These are phyloP conservation scores for Globisporangium uncinulatum DNA, from an alignment of 352 stramenopile species.

Conservation along the genomic window DNA sequence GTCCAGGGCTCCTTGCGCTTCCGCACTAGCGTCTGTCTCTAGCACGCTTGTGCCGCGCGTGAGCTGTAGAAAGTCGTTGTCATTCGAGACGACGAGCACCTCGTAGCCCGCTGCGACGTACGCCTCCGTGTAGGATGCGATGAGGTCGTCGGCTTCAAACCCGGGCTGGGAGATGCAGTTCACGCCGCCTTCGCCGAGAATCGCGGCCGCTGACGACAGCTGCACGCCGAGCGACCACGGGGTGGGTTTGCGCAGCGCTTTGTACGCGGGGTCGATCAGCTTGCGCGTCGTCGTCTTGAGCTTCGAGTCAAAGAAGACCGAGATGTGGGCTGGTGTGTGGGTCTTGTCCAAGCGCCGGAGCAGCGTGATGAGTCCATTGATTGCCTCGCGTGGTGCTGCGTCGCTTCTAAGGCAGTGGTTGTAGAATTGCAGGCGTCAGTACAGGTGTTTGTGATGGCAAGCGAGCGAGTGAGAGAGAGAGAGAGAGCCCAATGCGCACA, in stretches of 20 bases:
- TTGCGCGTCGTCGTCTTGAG: conserved; percentile 33
- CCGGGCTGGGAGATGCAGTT: conserved; percentile 47
- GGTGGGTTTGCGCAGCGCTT: conserved; percentile 31
- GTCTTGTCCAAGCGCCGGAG: conserved; percentile 43
- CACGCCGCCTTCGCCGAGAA: conserved; percentile 23
- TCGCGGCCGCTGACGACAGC: conserved; percentile 29
- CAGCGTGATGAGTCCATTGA: conserved; percentile 36
- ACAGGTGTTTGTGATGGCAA: too few species aligned
- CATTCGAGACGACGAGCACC: conserved; percentile 62
- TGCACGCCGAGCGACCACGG: conserved; percentile 31
- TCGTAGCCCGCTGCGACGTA: conserved; percentile 35
- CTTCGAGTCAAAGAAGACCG: conserved; percentile 57
- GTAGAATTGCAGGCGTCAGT: too few species aligned
- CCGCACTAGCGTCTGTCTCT: background rate
- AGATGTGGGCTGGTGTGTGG: conserved; percentile 42
- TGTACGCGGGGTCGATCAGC: conserved; percentile 52
- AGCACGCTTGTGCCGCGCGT: conserved; percentile 18
- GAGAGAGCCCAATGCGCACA: background rate
- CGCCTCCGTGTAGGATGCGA: conserved; percentile 52
- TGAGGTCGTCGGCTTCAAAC: conserved; percentile 62
- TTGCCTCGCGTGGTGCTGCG: conserved; percentile 30
- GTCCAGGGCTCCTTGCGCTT: background rate
- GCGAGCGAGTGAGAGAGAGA: too few species aligned
- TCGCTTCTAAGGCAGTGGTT: conserved; percentile 13
- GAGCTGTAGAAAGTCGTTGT: conserved; percentile 71